Evolutionary conservation across 2,329 filamentous ascomycete genomes (phyloP), one percentile per base, ranked within the genome.

Genomic region (Mollisiaceae sp.): DNA sequence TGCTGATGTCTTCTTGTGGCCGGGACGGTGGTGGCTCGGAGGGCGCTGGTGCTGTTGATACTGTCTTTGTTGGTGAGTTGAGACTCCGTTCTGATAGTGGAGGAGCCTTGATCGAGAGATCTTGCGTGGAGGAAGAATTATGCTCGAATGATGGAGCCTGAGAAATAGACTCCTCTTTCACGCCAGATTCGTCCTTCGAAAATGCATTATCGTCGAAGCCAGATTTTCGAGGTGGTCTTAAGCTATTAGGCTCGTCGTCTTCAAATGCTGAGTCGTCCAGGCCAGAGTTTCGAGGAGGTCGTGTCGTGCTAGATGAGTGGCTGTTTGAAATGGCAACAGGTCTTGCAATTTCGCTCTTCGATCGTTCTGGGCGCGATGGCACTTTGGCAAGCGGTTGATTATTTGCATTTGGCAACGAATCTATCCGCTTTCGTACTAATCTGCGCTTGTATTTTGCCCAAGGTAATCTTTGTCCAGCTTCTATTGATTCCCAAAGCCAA

Each of bases 401-500:
- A 12, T 45, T 69, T 11, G 59, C 63, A 9, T 50, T 67, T 66
- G 70, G 68, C 38, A 73, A 54, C 41, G 70, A 68, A 62, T 67
- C 66, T 55, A 67, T 59, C 57, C 63, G 65, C 39, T 71, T 75
- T 66, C 76, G 74, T 1, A 71, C 24, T 9, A 38, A 69, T 45
- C 73, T 73, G 59, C 80, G 76, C 22, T 77, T 69, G 72, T 84
- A 86, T 36, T 79, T 76, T 24, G 80, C 77, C 59, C 83, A 83
- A 12, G 82, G 73, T 63, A 84, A 79, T 71, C 79, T 81, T 62
- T 80, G 76, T 36, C 86, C 86, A 0, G 80, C 85, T 73, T 83
- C 82, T 59, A 97, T 88, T 70, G 91, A 95, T 60, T 89, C 85
- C 89, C 91, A 95, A 2, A 99, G 82, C 95, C 95, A 99, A 24